phyloP scores from a whole-genome alignment of 129 eudicot genomes.

The Centella asiatica region DNA sequence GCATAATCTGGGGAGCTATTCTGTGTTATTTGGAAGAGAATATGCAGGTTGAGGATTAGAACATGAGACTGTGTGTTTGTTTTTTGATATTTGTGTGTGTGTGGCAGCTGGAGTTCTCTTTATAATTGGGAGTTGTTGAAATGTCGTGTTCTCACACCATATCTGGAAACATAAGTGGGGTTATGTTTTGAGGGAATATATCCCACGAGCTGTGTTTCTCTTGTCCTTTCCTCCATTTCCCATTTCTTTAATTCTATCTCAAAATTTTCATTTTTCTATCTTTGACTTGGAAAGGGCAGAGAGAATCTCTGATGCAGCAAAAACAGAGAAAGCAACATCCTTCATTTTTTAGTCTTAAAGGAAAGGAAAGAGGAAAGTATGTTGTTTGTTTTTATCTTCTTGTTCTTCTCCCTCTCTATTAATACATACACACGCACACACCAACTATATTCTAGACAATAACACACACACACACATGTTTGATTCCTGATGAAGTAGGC shows the following conservation, averaged over 20 bases:
- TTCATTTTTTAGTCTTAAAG: conserved; percentile 69
- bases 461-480: conserved; percentile 3
- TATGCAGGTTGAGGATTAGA: conserved; percentile 1
- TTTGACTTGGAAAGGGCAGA: conserved; percentile 78
- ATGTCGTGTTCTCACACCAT: conserved; percentile 70
- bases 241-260: conserved; percentile 28
- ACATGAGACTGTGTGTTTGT: conserved; percentile 9
- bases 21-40: conserved; percentile 1
- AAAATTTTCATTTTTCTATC: conserved; percentile 11
- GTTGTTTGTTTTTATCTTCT: conserved; percentile 73
- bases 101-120: conserved; percentile 23
- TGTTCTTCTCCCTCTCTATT: conserved; percentile 25
- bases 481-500: conserved; percentile 48
- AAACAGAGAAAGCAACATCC: conserved; percentile 82
- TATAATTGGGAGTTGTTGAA: conserved; percentile 40
- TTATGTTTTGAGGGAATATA: conserved; percentile 72
- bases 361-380: conserved; percentile 61
- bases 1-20: conserved; percentile 54
- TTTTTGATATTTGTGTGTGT: conserved; percentile 5
- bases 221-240: conserved; percentile 24
- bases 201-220: conserved; percentile 71
- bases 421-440: background rate
- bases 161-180: conserved; percentile 94
- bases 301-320: conserved; percentile 87
- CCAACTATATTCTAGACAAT: no score